Evolutionary conservation across 805 yeast species (phyloP).

Genomic region (Danielozyma ontarioensis): DNA sequence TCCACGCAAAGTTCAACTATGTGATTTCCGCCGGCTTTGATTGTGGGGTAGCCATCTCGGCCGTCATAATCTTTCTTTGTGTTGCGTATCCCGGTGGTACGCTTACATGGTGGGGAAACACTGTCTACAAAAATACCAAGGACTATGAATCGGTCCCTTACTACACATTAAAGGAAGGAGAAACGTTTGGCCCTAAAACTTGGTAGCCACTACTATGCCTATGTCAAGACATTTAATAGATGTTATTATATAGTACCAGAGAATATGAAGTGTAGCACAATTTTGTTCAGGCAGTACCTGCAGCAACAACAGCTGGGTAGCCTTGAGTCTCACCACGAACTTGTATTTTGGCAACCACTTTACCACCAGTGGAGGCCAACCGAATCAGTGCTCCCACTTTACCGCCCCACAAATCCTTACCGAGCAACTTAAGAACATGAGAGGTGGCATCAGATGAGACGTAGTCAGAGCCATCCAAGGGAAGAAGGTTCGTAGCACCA

Average conservation of each 20-base stretch:
- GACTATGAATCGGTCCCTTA: slow-evolving; percentile 7
- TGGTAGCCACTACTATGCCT: no score
- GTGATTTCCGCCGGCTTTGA: slow-evolving; percentile 12
- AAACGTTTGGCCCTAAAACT: slow-evolving; percentile 9
- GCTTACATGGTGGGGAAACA: slow-evolving; percentile 12
- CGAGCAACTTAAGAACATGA: slow-evolving; percentile 77
- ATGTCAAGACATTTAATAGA: no score
- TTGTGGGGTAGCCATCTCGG: slow-evolving; percentile 8
- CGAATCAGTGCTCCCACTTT: slow-evolving; percentile 48
- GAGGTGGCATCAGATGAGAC: slow-evolving; percentile 54
- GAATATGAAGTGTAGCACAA: no score
- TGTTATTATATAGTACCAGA: no score
- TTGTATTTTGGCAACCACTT: slow-evolving; percentile 55
- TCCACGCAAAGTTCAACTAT: slow-evolving; percentile 10
- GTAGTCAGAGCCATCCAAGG: slow-evolving; percentile 68
- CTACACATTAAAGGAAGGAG: slow-evolving; percentile 7
- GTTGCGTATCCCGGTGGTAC: slow-evolving; percentile 12
- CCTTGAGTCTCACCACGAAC: slow-evolving; percentile 45
- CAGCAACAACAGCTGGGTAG: slow-evolving; percentile 47
- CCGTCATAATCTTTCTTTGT: slow-evolving; percentile 5
- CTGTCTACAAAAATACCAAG: slow-evolving; percentile 9
- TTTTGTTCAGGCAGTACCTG: slow-evolving; percentile 38
- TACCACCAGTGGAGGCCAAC: slow-evolving; percentile 50
- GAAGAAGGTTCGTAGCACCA: slow-evolving; percentile 43
- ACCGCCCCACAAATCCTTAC: slow-evolving; percentile 63